Base-by-base conservation (phyloP, 169 alveolate species). In the Cryptosporidium bovis region DNA sequence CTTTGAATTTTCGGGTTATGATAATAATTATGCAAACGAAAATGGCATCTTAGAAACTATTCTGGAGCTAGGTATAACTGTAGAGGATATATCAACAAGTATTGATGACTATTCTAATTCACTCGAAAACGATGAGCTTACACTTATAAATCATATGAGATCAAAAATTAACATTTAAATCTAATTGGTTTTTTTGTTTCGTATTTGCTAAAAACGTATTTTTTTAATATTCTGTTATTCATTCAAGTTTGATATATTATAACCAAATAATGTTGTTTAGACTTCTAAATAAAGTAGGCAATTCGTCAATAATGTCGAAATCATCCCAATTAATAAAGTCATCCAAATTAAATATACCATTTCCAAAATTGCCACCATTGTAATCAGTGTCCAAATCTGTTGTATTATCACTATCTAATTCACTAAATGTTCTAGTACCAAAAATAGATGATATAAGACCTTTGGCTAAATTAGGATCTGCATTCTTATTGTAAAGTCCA, bases 301-400 rank as follows among this genome's bases (percentile, higher is more conserved):
- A 33, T 44, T 77, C 87, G 36, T 62, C 71, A 33, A 60, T 62
- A 40, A 77, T 34, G 29, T 56, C 77, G 58, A 62, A 66, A 20
- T 69, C 83, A 55, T 69, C 83, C 83, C 83, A 69, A 31, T 69
- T 69, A 31, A 69, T 69, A 51, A 69, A 51, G 8, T 69, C 67
- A 15, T 69, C 66, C 31, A 69, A 27, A 31, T 69, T 55, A 69
- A 69, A 69, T 29, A 69, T 27, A 15, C 83, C 83, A 53, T 51
- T 69, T 34, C 66, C 83, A 20, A 44, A 58, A 44, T 24, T 46
- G n/a, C 18, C 48, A 58, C 56, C 34, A 16, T 24, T 40, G 40
- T 77, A 68, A 27, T 53, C 53, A 7, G 64, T 55, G 24, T 55
- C 64, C 31, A 20, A 8, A 12, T 64, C 46, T 16, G 34, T 24